Conservation (phyloP, 78 protist species). For the Chrysochromulina parva region DNA sequence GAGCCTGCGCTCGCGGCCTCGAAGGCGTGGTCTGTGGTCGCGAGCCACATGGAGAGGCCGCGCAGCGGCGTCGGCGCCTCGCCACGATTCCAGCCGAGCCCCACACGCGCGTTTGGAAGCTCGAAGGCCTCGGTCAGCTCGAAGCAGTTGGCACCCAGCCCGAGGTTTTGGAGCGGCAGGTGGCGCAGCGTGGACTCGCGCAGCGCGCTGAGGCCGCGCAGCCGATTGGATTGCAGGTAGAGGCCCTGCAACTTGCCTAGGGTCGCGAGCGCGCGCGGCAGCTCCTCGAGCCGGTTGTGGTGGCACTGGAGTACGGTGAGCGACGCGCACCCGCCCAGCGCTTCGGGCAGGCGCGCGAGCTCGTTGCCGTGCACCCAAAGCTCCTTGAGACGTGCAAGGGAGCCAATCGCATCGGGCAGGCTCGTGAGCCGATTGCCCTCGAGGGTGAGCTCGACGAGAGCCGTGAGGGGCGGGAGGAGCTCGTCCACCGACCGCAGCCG, state of each 20-base stretch:
- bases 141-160: background rate
- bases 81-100: background rate
- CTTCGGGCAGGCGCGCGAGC: background rate
- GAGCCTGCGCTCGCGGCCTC: background rate
- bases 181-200: too few relatives aligned
- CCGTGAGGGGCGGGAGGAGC: background rate
- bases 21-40: too few relatives aligned
- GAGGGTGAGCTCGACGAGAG: background rate
- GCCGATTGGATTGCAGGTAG: slow-evolving; percentile 1
- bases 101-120: background rate
- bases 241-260: background rate
- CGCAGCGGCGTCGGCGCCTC: too few relatives aligned
- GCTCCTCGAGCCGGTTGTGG: background rate
- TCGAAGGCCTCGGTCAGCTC: background rate
- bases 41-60: too few relatives aligned
- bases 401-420: background rate
- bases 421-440: background rate
- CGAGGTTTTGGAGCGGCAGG: background rate
- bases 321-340: background rate
- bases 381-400: background rate
- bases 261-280: background rate
- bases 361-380: slow-evolving; percentile 2
- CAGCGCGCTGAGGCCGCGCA: background rate
- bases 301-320: background rate
- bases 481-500: background rate